phyloP scores from a whole-genome alignment of 1,284 basidiomycete genomes.

The Mrakiaceae sp. region DNA sequence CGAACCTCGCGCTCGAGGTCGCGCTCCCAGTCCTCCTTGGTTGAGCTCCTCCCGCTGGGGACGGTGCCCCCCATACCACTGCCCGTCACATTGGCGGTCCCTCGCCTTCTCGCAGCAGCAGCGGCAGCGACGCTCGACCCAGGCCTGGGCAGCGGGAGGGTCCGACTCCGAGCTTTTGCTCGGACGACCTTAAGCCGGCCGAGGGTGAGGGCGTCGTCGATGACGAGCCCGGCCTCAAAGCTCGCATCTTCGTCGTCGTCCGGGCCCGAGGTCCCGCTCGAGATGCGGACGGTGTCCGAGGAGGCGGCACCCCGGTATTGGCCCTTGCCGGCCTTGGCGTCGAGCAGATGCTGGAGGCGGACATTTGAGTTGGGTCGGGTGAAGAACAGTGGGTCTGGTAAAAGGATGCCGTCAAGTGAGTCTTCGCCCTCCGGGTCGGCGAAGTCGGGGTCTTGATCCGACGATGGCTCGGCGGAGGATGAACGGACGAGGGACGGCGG shows the following conservation, averaged over 20 bases:
- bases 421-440: not conserved
- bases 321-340: not conserved
- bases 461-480: not conserved
- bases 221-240: slow-evolving; percentile 10
- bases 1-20: slow-evolving; percentile 8
- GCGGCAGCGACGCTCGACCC: not conserved
- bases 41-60: not conserved
- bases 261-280: not conserved
- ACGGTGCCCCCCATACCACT: not conserved
- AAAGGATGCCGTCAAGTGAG: slow-evolving; percentile 10
- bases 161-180: slow-evolving; percentile 5
- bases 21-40: slow-evolving; percentile 9
- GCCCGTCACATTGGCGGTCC: not conserved
- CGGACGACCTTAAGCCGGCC: not conserved
- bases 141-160: slow-evolving; percentile 4
- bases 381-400: slow-evolving; percentile 13
- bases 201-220: slow-evolving; percentile 9
- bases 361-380: slow-evolving; percentile 2
- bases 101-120: not conserved
- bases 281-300: slow-evolving; percentile 6
- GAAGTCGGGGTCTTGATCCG: not conserved
- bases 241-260: slow-evolving; percentile 1
- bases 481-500: not conserved
- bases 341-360: slow-evolving; percentile 4
- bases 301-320: not conserved